These are phyloP conservation scores for Cryptomeria japonica DNA, from an alignment of 75 land plant genomes.

Conservation along the genomic window DNA sequence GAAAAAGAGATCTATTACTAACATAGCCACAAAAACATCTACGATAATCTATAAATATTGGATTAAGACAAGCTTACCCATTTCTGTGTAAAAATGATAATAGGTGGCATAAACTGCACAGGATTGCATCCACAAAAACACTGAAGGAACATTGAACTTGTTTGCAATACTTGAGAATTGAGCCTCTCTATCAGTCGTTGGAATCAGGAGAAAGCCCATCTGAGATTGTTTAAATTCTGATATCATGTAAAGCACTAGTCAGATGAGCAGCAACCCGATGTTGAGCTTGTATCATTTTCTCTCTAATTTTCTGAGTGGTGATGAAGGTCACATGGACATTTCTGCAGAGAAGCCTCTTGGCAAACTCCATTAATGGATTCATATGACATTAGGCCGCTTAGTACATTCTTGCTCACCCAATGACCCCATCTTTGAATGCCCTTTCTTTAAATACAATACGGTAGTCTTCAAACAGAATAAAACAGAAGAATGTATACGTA, in stretches of 20 bases:
- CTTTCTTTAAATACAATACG: too few relatives aligned
- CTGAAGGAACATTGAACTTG: conserved; percentile 33
- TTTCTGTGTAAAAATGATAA: not conserved
- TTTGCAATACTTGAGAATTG: conserved; percentile 34
- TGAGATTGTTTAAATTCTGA: not conserved
- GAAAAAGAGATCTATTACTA: too few relatives aligned
- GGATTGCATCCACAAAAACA: conserved; percentile 68
- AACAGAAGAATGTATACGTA: too few relatives aligned
- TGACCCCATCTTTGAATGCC: too few relatives aligned
- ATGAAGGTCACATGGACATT: not conserved
- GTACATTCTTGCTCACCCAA: too few relatives aligned
- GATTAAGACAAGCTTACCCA: not conserved
- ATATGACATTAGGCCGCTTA: conserved; percentile 4
- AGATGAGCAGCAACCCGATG: not conserved
- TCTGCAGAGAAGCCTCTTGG: not conserved
- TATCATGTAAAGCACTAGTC: not conserved
- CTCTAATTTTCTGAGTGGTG: not conserved
- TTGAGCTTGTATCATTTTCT: not conserved
- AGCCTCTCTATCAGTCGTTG: conserved; percentile 25
- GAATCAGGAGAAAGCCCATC: conserved; percentile 5
- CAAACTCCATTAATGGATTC: conserved; percentile 3
- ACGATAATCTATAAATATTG: too few relatives aligned
- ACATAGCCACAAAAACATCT: too few relatives aligned
- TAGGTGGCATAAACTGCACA: conserved; percentile 40
- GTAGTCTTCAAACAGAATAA: too few relatives aligned